Conservation (phyloP, 257 asterid genomes). For the Penstemon barbatus region DNA sequence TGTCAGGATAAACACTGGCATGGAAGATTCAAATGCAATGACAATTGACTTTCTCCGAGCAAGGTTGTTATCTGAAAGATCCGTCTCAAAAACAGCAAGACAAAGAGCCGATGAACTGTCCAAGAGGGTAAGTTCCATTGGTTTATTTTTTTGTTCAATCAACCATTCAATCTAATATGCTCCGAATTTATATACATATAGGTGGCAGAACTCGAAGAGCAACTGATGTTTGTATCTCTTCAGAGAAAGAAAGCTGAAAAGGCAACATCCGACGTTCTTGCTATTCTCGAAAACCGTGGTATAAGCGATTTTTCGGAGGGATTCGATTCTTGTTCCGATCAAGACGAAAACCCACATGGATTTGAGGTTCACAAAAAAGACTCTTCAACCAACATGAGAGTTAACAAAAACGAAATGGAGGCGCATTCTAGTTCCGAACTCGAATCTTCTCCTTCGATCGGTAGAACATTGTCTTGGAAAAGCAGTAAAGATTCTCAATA, state of each 20-base stretch:
- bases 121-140: slow-evolving; percentile 62
- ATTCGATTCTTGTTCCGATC: slow-evolving; percentile 70
- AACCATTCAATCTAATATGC: slow-evolving; percentile 9
- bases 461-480: slow-evolving; percentile 87
- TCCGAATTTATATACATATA: slow-evolving; percentile 28
- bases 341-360: slow-evolving; percentile 45
- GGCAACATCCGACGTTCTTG: slow-evolving; percentile 83
- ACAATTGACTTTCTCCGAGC: slow-evolving; percentile 87
- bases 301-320: slow-evolving; percentile 69
- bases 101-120: slow-evolving; percentile 91
- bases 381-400: slow-evolving; percentile 37
- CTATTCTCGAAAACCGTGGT: slow-evolving; percentile 68
- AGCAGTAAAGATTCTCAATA: slow-evolving; percentile 58
- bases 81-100: slow-evolving; percentile 72
- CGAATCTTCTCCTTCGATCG: slow-evolving; percentile 69
- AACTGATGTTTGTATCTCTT: slow-evolving; percentile 62
- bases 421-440: slow-evolving; percentile 71
- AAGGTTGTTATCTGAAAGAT: slow-evolving; percentile 84
- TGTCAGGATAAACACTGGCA: slow-evolving; percentile 48
- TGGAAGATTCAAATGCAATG: slow-evolving; percentile 69
- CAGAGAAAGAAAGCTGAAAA: slow-evolving; percentile 91
- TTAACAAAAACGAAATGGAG: slow-evolving; percentile 49
- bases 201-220: slow-evolving; percentile 86
- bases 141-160: not conserved
- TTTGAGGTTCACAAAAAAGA: slow-evolving; percentile 42